Percentiles rank a stretch among this genome's conserved stretches.
phyloP scores from a whole-genome alignment of 2,329 filamentous ascomycete genomes.

The Cladosporium phlei region DNA sequence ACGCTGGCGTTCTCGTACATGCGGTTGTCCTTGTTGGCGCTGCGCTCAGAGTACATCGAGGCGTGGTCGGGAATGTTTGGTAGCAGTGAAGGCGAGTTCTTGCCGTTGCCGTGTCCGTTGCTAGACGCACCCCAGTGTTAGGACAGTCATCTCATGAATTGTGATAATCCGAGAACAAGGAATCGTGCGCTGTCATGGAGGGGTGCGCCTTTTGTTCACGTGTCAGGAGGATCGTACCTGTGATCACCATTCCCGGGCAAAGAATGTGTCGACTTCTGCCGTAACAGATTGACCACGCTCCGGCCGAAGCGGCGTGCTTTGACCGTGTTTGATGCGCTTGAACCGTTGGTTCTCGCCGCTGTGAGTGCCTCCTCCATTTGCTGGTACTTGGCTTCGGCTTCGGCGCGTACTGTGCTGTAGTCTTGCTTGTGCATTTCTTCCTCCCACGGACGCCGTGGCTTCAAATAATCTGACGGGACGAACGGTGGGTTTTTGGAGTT shows the following conservation, averaged over 20 bases:
- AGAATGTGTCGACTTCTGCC: slow-evolving; percentile 24
- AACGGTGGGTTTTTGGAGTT: slow-evolving; percentile 25
- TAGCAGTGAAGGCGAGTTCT: not conserved
- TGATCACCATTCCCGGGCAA: not conserved
- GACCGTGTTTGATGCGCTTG: slow-evolving; percentile 26
- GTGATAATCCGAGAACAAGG: no score
- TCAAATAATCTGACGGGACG: slow-evolving; percentile 29
- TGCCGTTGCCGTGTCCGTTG: not conserved
- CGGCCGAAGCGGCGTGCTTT: slow-evolving; percentile 32
- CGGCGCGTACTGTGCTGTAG: slow-evolving; percentile 17
- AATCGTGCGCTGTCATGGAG: not conserved
- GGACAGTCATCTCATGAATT: not conserved
- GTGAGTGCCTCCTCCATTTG: slow-evolving; percentile 25
- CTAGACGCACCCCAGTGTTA: slow-evolving; percentile 6
- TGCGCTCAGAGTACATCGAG: not conserved
- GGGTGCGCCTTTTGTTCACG: not conserved
- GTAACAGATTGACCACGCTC: slow-evolving; percentile 31
- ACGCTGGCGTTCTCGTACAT: not conserved
- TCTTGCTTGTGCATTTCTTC: slow-evolving; percentile 27
- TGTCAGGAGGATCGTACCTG: slow-evolving; percentile 12
- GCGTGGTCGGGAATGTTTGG: not conserved
- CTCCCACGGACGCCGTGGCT: slow-evolving; percentile 29
- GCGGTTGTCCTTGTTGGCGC: not conserved
- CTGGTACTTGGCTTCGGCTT: slow-evolving; percentile 27
- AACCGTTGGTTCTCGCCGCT: slow-evolving; percentile 20